phyloP scores from a whole-genome alignment of 805 yeast genomes.

The Hanseniaspora thailandica region DNA sequence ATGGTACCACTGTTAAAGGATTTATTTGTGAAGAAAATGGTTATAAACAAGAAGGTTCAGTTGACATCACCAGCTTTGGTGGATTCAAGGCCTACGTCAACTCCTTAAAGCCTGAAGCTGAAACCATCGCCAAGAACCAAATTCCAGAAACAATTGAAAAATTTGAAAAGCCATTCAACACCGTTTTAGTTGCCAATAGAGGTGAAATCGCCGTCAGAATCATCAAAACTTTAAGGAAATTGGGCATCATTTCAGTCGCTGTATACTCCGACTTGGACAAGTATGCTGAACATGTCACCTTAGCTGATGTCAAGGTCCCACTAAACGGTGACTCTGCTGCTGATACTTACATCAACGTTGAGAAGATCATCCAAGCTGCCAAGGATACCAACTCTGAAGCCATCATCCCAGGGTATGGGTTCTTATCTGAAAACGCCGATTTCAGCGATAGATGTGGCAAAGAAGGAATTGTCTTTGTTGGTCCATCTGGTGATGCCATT shows the following conservation, averaged over 20 bases:
- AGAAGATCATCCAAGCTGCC: constrained; percentile 78
- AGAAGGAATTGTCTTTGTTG: constrained; percentile 84
- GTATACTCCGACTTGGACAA: constrained; percentile 85
- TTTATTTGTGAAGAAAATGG: constrained; percentile 91
- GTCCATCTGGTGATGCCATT: constrained; percentile 93
- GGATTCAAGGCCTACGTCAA: constrained; percentile 65
- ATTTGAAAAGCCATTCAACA: constrained; percentile 51
- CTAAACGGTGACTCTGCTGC: constrained; percentile 76
- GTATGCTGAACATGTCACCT: constrained; percentile 72
- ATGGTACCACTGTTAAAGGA: constrained; percentile 80
- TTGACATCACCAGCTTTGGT: constrained; percentile 74
- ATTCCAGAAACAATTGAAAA: constrained; percentile 5
- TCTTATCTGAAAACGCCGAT: constrained; percentile 90
- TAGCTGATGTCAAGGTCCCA: constrained; percentile 73
- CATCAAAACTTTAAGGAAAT: constrained; percentile 71
- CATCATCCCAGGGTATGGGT: constrained; percentile 97
- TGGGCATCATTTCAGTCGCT: constrained; percentile 71
- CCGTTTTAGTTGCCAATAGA: constrained; percentile 90
- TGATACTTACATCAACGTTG: constrained; percentile 77
- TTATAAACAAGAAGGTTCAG: constrained; percentile 56
- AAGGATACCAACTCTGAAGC: constrained; percentile 78
- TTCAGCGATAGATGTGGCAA: constrained; percentile 76
- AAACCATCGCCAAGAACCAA: constrained; percentile 13
- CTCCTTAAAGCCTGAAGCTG: constrained; percentile 19
- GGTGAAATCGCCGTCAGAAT: constrained; percentile 97